A percentile compares a stretch with the other conserved stretches of the same genome.
These are phyloP conservation scores for Aspergillus ochraceus DNA, from an alignment of 2,329 filamentous ascomycete species.

Conservation along the genomic window DNA sequence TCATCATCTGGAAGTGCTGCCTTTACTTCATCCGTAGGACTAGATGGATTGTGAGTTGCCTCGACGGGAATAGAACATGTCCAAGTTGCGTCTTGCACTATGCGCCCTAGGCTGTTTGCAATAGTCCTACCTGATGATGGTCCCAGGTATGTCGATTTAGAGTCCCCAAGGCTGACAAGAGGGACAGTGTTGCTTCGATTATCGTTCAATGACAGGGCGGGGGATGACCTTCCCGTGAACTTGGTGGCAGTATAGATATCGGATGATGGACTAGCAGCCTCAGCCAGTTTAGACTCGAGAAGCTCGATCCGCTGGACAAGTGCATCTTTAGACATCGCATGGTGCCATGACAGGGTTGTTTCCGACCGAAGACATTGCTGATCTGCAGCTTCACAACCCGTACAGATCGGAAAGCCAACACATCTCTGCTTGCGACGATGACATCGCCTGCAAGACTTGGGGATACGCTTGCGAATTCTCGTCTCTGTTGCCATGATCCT, in stretches of 20 bases:
- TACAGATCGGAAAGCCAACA: slow-evolving; percentile 21
- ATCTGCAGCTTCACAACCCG: slow-evolving; percentile 21
- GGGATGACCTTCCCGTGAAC: too few species aligned
- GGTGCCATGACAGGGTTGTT: slow-evolving; percentile 23
- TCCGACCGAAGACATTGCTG: slow-evolving; percentile 21
- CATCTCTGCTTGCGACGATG: slow-evolving; percentile 27
- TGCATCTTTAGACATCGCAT: slow-evolving; percentile 26
- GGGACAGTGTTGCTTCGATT: too few species aligned
- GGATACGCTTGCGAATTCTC: slow-evolving; percentile 22
- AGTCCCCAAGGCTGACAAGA: too few species aligned
- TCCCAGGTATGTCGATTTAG: slow-evolving; percentile 15
- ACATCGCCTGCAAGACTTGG: slow-evolving; percentile 24
- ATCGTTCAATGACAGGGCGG: too few species aligned
- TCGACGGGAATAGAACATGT: slow-evolving; percentile 13
- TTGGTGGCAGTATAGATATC: not conserved
- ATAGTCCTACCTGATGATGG: slow-evolving; percentile 20
- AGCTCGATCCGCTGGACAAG: slow-evolving; percentile 22
- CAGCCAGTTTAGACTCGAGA: slow-evolving; percentile 19
- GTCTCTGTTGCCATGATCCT: too few species aligned
- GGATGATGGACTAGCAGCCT: not conserved
- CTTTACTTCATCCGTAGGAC: not conserved
- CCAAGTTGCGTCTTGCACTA: slow-evolving; percentile 15
- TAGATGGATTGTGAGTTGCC: not conserved
- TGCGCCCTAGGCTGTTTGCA: slow-evolving; percentile 15
- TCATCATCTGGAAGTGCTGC: slow-evolving; percentile 13